Conservation (phyloP, 2,329 filamentous ascomycete genomes). For the Lizonia empirigonia region DNA sequence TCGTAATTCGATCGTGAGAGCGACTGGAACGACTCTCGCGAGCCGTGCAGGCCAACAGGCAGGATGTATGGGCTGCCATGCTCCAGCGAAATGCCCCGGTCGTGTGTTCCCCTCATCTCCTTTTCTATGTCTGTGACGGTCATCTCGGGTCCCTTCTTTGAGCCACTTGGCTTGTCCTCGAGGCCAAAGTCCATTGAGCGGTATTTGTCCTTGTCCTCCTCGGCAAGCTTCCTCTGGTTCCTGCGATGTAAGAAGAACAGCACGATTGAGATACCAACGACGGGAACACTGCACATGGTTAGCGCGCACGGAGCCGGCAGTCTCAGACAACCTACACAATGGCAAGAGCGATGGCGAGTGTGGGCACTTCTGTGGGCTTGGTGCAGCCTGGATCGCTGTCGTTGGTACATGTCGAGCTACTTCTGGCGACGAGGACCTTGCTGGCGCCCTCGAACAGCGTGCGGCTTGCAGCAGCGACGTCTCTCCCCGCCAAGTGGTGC, state of each 20-base stretch:
- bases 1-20: conserved; percentile 76
- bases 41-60: conserved; percentile 78
- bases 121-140: conserved; percentile 62
- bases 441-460: conserved; percentile 33
- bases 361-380: conserved; percentile 44
- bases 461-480: conserved; percentile 27
- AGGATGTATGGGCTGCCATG: conserved; percentile 88
- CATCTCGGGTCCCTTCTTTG: conserved; percentile 56
- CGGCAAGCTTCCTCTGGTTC: conserved; percentile 70
- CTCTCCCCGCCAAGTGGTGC: conserved; percentile 38
- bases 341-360: conserved; percentile 42
- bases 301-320: conserved; percentile 22
- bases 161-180: conserved; percentile 54
- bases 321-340: conserved; percentile 35
- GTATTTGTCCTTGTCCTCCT: conserved; percentile 88
- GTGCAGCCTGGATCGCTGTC: conserved; percentile 44
- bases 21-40: conserved; percentile 84
- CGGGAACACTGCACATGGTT: conserved; percentile 68
- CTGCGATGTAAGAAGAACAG: conserved; percentile 80
- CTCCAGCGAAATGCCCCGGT: conserved; percentile 63
- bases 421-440: conserved; percentile 37
- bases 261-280: conserved; percentile 68
- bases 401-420: conserved; percentile 34
- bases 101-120: conserved; percentile 39
- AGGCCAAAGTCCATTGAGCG: conserved; percentile 93